phyloP scores from a whole-genome alignment of 345 rosid species.

The Diplotaxis tenuifolia region DNA sequence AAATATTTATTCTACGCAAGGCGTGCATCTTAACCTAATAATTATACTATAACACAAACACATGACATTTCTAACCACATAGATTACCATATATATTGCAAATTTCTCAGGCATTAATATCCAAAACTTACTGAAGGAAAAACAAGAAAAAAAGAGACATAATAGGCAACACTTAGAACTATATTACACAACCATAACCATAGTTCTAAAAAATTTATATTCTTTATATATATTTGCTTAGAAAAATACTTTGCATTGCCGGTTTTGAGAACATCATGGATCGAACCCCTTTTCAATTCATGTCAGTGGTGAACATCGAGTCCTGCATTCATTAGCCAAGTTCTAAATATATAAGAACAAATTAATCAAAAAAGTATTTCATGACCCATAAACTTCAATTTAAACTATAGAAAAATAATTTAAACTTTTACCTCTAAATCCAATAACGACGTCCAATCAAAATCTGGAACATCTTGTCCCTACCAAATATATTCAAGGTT shows the following conservation, averaged over 20 bases:
- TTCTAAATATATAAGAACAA: conserved; percentile 12
- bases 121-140: background rate
- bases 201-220: background rate
- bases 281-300: conserved; percentile 18
- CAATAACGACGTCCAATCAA: conserved; percentile 21
- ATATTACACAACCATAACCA: conserved; percentile 17
- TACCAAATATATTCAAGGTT: conserved; percentile 1
- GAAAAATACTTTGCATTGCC: background rate
- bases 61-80: background rate
- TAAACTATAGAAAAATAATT: background rate
- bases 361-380: background rate
- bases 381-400: background rate
- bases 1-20: no score
- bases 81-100: conserved; percentile 4
- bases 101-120: background rate
- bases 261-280: conserved; percentile 10
- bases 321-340: conserved; percentile 18
- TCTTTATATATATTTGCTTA: background rate
- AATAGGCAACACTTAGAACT: conserved; percentile 10
- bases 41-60: background rate
- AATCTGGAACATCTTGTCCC: conserved; percentile 23
- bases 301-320: conserved; percentile 23
- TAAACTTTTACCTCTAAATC: conserved; percentile 18
- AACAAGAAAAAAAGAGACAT: background rate
- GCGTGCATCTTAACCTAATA: no score